Percentiles rank a stretch among this genome's conserved stretches.
phyloP scores from a whole-genome alignment of 2,329 filamentous ascomycete species.

The Botrytis galanthina region DNA sequence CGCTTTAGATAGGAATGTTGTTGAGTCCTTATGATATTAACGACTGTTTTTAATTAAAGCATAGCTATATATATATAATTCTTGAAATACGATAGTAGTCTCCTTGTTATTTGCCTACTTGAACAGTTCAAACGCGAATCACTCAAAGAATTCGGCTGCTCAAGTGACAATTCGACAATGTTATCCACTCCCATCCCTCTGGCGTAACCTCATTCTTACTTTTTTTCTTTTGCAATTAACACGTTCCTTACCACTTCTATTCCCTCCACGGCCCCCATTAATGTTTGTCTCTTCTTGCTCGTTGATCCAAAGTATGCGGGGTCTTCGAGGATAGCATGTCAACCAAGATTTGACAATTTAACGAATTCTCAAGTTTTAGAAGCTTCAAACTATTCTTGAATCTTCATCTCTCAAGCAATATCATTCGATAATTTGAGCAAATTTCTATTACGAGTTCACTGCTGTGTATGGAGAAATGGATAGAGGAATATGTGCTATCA shows the following conservation, averaged over 20 bases:
- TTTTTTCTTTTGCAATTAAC: background rate
- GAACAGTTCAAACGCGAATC: background rate
- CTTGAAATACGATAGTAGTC: background rate
- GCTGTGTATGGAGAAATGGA: background rate
- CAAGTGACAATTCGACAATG: background rate
- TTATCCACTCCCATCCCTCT: background rate
- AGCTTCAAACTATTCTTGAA: background rate
- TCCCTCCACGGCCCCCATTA: background rate
- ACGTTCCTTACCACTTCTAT: background rate
- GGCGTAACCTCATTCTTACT: background rate
- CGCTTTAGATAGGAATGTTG: constrained; percentile 10
- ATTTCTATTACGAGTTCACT: background rate
- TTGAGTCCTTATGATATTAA: background rate
- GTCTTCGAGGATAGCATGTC: background rate
- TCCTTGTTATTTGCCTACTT: background rate
- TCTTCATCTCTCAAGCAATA: background rate
- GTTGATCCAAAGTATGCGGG: background rate
- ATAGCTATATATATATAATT: background rate
- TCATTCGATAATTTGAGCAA: background rate
- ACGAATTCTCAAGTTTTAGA: background rate
- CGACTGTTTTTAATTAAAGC: constrained; percentile 14
- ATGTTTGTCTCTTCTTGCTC: background rate
- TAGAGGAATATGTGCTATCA: background rate
- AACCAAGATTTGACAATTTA: background rate
- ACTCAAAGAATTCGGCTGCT: background rate